Evolutionary conservation across 1,284 basidiomycete genomes (phyloP).

Genomic region (Ustilago tritici): DNA sequence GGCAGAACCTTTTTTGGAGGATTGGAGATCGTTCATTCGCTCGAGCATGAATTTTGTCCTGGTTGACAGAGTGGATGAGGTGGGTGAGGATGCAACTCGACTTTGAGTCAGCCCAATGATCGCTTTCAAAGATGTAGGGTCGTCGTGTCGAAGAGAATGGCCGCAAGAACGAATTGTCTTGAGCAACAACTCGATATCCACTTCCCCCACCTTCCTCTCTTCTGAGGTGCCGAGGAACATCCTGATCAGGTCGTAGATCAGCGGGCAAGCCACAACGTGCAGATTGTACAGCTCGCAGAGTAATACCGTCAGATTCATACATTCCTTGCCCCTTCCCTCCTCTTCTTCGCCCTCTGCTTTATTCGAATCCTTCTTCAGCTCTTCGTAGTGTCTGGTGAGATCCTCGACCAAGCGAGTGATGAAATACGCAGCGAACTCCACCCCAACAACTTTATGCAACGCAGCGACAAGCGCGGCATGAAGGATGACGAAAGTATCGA

Average conservation of each 20-base stretch:
- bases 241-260: constrained; percentile 91
- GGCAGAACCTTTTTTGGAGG: constrained; percentile 7
- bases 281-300: constrained; percentile 95
- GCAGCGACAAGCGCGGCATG: constrained; percentile 89
- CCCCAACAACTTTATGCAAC: constrained; percentile 84
- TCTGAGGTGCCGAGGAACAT: constrained; percentile 75
- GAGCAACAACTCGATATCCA: constrained; percentile 81
- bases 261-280: constrained; percentile 85
- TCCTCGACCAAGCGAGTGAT: constrained; percentile 53
- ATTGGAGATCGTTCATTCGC: constrained; percentile 57
- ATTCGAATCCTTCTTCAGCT: constrained; percentile 3
- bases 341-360: constrained; percentile 28
- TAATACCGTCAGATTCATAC: constrained; percentile 86
- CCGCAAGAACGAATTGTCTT: constrained; percentile 77
- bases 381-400: constrained; percentile 37
- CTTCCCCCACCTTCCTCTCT: constrained; percentile 19
- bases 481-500: constrained; percentile 86
- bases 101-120: constrained; percentile 62
- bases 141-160: constrained; percentile 60
- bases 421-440: constrained; percentile 82
- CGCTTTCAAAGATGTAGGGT: constrained; percentile 57
- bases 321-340: constrained; percentile 76
- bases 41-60: constrained; percentile 68
- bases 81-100: constrained; percentile 28
- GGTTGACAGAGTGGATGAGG: constrained; percentile 32